Base-by-base conservation (phyloP, 2,329 filamentous ascomycete genomes). In the Sclerotinia spermophila region DNA sequence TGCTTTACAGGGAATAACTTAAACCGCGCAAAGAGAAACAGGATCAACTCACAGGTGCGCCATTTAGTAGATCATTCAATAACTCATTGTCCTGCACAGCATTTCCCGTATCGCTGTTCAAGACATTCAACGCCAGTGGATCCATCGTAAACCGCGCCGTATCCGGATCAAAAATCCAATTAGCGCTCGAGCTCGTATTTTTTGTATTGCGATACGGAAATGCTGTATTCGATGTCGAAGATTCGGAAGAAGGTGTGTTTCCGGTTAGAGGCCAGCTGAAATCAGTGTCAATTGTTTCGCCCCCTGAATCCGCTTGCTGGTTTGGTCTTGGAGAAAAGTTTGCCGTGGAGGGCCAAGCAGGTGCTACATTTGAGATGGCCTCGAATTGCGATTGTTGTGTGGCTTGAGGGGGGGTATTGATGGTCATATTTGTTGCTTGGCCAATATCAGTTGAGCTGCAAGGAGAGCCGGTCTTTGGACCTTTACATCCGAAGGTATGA, bases 241-340 rank as follows among this genome's bases (percentile, higher is more conserved):
- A 71, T 38, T 73, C 59, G 27, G 67, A 69, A 2, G 69, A 69
- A 11, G 73, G 70, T 38, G 65, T 72, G 21, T 72, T 73, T 19
- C 69, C 69, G 21, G 55, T 61, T 27, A 19, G 35, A 27, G 56
- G 33, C 45, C 45, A 48, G 45, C 15, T 65, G 11, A 55, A 64
- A 19, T 71, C 61, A 38, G 45, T 64, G 2, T 72, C 70, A 27
- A 72, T 67, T 15, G 67, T 64, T 33, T 64, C 64, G 17, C 55
- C 58, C 35, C 67, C 55, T 17, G 44, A 58, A n/a, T 60, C 59
- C 4, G 30, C 35, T n/a, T 68, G 51, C 33, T 59, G 38, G 17
- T 58, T 33, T 42, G 21, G 30, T 38, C 48, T n/a, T 68, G 55
- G 15, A 11, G 30, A 24, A 45, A 53, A 53, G 10, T 13, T 65